Conservation (phyloP, 73 alveolate species). For the Tetrahymena malaccensis region DNA sequence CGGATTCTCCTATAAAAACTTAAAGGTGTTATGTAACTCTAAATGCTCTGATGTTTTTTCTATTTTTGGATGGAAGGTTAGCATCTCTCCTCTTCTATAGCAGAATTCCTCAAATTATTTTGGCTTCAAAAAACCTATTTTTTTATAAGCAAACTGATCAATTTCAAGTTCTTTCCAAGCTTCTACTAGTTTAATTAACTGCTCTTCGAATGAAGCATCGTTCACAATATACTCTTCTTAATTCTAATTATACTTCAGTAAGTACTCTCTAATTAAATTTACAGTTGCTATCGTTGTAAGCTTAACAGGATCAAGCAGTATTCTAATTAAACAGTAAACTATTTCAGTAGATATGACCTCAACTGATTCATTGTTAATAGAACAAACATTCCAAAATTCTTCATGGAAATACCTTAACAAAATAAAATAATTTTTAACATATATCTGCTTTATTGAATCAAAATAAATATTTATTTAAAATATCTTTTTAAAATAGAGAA, state of each 20-base stretch:
- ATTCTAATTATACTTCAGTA: background rate
- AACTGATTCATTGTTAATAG: background rate
- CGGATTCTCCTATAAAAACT: background rate
- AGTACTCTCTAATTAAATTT: background rate
- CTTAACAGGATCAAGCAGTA: background rate
- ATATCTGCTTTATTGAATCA: too few species aligned
- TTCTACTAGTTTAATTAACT: background rate
- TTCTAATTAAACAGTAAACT: background rate
- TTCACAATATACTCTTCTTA: background rate
- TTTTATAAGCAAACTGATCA: background rate
- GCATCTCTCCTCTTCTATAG: background rate
- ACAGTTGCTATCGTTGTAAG: background rate
- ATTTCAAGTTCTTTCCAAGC: background rate
- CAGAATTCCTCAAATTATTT: background rate
- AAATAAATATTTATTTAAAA: too few species aligned
- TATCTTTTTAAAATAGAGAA: too few species aligned
- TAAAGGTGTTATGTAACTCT: background rate
- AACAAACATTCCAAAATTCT: background rate
- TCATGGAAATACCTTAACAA: background rate
- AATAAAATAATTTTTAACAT: too few species aligned
- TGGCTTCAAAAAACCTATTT: background rate
- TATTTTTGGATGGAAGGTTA: background rate
- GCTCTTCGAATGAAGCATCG: background rate
- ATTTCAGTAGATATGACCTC: background rate
- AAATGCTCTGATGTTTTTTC: background rate